phyloP scores from a whole-genome alignment of 345 rosid genomes.

The Trapa bicornis region DNA sequence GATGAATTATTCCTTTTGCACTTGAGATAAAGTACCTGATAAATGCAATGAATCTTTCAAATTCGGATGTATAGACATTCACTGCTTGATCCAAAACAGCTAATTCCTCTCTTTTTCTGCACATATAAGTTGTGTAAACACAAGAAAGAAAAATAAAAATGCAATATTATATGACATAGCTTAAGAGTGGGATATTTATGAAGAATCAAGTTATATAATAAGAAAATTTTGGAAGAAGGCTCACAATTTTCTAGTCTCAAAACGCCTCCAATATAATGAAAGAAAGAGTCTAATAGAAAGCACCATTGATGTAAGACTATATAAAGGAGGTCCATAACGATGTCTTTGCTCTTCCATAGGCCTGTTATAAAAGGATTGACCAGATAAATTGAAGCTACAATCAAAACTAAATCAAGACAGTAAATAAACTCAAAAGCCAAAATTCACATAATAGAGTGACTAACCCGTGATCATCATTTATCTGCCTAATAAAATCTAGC shows the following conservation, averaged over 20 bases:
- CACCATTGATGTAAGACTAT: slow-evolving; percentile 66
- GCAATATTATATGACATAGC: background rate
- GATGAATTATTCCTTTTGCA: background rate
- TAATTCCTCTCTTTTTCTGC: slow-evolving; percentile 45
- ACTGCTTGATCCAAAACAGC: slow-evolving; percentile 62
- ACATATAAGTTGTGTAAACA: slow-evolving; percentile 7
- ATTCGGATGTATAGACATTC: slow-evolving; percentile 52
- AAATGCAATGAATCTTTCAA: slow-evolving; percentile 64
- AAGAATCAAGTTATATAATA: slow-evolving; percentile 5
- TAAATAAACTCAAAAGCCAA: background rate
- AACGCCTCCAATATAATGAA: slow-evolving; percentile 54
- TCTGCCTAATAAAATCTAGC: slow-evolving; percentile 79
- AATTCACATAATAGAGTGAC: background rate
- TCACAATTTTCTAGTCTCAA: slow-evolving; percentile 54
- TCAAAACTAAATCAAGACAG: background rate
- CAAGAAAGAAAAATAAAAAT: slow-evolving; percentile 13
- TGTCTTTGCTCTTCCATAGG: slow-evolving; percentile 99
- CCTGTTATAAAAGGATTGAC: slow-evolving; percentile 29
- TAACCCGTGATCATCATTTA: slow-evolving; percentile 97
- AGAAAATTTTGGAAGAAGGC: slow-evolving; percentile 17
- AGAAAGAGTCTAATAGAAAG: slow-evolving; percentile 52
- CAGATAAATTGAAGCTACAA: background rate
- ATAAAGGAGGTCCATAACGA: slow-evolving; percentile 90
- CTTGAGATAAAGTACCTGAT: slow-evolving; percentile 40
- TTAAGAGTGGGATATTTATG: background rate